These are phyloP conservation scores for Citrus australasica DNA, from an alignment of 345 rosid species.

Conservation along the genomic window DNA sequence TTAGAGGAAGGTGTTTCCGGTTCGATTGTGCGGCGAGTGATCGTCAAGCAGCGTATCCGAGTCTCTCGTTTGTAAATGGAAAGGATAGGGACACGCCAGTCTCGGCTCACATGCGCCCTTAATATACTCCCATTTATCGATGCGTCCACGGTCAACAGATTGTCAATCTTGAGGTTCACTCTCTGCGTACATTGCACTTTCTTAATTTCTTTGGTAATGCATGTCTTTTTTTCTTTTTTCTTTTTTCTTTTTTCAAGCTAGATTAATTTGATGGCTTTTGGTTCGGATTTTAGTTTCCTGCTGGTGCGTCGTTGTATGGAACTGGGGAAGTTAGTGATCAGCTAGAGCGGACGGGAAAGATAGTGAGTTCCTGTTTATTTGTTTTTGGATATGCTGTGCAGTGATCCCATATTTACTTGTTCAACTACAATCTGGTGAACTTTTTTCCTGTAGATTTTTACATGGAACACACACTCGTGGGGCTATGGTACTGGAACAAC, in stretches of 20 bases:
- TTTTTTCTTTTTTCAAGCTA: neutral
- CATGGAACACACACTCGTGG: conserved; percentile 88
- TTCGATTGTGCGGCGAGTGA: conserved; percentile 61
- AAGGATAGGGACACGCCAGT: conserved; percentile 56
- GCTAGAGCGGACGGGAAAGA: conserved; percentile 86
- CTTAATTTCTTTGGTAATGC: neutral
- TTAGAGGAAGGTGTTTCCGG: conserved; percentile 68
- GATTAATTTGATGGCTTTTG: conserved; percentile 13
- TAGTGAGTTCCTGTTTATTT: conserved; percentile 43
- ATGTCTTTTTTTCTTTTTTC: neutral
- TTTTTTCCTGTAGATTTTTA: conserved; percentile 53
- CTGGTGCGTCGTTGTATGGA: conserved; percentile 84
- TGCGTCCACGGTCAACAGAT: conserved; percentile 60
- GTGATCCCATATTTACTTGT: too few relatives aligned
- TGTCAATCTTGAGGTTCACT: conserved; percentile 75
- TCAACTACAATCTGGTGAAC: neutral
- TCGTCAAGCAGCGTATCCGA: conserved; percentile 59
- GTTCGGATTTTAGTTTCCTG: conserved; percentile 52
- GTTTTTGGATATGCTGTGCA: neutral
- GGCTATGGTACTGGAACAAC: conserved; percentile 88
- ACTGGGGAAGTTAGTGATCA: conserved; percentile 95
- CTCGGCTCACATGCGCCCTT: conserved; percentile 38
- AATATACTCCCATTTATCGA: conserved; percentile 46
- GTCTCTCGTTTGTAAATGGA: conserved; percentile 56
- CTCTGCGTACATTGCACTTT: neutral